phyloP scores from a whole-genome alignment of 257 asterid species.

The Eustoma russellianum region DNA sequence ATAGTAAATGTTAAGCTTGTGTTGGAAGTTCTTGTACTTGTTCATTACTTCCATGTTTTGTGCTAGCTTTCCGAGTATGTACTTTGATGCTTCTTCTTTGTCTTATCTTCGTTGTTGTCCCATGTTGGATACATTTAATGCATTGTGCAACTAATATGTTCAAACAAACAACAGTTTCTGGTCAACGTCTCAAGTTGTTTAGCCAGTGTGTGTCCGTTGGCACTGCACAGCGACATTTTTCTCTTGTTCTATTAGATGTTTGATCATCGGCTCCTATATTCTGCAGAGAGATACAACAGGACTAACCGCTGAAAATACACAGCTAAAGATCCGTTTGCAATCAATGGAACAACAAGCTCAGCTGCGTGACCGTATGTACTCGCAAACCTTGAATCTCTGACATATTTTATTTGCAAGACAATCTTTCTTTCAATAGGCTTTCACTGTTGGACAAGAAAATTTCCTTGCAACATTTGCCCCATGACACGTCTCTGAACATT shows the following conservation, averaged over 20 bases:
- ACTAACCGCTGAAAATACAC: constrained; percentile 73
- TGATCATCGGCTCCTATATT: constrained; percentile 7
- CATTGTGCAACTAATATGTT: not conserved
- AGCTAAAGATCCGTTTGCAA: constrained; percentile 88
- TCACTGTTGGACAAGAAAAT: no score
- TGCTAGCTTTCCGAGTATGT: not conserved
- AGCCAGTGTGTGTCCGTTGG: not conserved
- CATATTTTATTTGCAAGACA: not conserved
- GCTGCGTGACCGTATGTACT: constrained; percentile 63
- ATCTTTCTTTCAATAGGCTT: not conserved
- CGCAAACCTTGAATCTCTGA: not conserved
- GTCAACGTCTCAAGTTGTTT: not conserved
- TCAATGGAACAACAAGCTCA: constrained; percentile 99
- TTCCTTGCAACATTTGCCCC: no score
- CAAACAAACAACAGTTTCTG: not conserved
- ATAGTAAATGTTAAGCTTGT: no score
- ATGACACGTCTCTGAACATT: no score
- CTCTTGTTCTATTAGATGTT: not conserved
- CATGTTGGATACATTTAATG: not conserved
- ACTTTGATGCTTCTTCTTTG: not conserved
- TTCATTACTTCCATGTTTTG: not conserved
- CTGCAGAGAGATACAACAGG: constrained; percentile 86
- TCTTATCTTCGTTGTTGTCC: not conserved
- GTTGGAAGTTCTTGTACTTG: not conserved
- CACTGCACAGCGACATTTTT: not conserved